phyloP scores from a whole-genome alignment of 1,139 yeast genomes.

The Candida pseudocylindracea region DNA sequence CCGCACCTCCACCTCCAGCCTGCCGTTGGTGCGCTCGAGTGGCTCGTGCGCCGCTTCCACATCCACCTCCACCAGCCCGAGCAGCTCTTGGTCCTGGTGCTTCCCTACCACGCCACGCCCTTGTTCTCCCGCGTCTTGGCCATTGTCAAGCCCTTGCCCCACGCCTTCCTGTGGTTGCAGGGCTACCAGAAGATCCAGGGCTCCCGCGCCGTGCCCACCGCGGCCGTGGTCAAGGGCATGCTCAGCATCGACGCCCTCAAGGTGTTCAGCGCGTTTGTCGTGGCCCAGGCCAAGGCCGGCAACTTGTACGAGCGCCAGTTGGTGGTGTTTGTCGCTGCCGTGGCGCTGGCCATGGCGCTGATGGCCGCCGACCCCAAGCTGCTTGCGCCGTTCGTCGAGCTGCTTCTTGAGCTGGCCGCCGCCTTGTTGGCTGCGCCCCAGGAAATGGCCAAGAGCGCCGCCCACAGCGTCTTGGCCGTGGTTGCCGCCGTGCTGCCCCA shows the following conservation, averaged over 20 bases:
- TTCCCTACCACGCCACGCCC: constrained; percentile 60
- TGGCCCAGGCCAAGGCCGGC: constrained; percentile 30
- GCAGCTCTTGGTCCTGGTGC: constrained; percentile 36
- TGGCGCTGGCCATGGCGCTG: constrained; percentile 35
- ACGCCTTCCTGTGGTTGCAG: constrained; percentile 47
- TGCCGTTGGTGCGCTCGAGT: constrained; percentile 69
- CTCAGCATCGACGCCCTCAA: constrained; percentile 9
- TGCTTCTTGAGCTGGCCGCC: constrained; percentile 35
- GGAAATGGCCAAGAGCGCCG: background rate
- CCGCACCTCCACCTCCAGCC: constrained; percentile 57
- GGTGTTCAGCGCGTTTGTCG: constrained; percentile 44
- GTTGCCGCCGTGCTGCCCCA: constrained; percentile 42
- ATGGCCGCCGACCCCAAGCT: constrained; percentile 11
- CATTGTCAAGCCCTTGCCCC: constrained; percentile 47
- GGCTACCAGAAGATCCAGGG: constrained; percentile 34
- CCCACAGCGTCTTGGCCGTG: constrained; percentile 20
- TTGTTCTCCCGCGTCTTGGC: constrained; percentile 57
- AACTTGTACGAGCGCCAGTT: constrained; percentile 50
- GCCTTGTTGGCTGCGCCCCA: constrained; percentile 15
- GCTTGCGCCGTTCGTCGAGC: constrained; percentile 19
- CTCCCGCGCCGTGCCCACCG: constrained; percentile 12
- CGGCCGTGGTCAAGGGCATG: constrained; percentile 52
- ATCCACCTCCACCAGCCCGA: constrained; percentile 70
- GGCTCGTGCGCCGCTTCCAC: constrained; percentile 87
- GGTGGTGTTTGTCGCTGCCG: constrained; percentile 54